Percentiles rank a stretch among this genome's conserved stretches.
Evolutionary conservation across 2,329 filamentous ascomycete genomes (phyloP).

Genomic region (Phialophora verrucosa): DNA sequence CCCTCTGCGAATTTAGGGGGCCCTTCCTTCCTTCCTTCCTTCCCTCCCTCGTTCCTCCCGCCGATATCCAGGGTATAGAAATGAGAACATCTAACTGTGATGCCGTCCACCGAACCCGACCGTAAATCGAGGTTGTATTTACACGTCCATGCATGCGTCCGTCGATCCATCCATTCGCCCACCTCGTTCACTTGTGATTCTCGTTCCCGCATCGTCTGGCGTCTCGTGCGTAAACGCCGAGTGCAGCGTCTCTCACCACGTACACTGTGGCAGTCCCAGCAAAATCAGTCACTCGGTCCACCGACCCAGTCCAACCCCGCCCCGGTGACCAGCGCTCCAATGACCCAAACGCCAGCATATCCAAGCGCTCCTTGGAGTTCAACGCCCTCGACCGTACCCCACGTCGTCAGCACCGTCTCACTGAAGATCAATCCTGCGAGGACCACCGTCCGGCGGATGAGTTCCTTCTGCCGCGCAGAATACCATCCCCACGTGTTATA

Average conservation of each 20-base stretch:
- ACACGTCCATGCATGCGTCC: background rate
- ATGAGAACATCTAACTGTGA: background rate
- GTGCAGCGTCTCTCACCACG: background rate
- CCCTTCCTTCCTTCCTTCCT: too few species aligned
- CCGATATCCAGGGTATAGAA: background rate
- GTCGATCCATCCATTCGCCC: background rate
- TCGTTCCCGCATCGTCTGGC: background rate
- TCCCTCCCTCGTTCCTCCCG: too few species aligned
- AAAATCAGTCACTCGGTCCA: conserved; percentile 42
- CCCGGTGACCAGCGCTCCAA: conserved; percentile 67
- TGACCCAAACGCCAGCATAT: conserved; percentile 78
- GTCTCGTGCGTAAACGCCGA: background rate
- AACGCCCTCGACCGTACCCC: conserved; percentile 71
- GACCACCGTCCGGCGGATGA: conserved; percentile 66
- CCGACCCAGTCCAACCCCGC: conserved; percentile 60
- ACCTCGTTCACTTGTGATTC: background rate
- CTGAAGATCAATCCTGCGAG: conserved; percentile 54
- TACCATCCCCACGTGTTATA: conserved; percentile 65
- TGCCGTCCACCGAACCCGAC: background rate
- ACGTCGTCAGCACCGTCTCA: conserved; percentile 69
- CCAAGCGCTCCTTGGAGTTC: conserved; percentile 71
- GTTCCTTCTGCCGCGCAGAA: conserved; percentile 64
- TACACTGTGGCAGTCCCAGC: background rate
- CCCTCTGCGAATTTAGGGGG: background rate
- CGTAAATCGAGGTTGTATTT: background rate